These are phyloP conservation scores for Magnolia officinalis DNA, from an alignment of 164 flowering plant species.

Conservation along the genomic window DNA sequence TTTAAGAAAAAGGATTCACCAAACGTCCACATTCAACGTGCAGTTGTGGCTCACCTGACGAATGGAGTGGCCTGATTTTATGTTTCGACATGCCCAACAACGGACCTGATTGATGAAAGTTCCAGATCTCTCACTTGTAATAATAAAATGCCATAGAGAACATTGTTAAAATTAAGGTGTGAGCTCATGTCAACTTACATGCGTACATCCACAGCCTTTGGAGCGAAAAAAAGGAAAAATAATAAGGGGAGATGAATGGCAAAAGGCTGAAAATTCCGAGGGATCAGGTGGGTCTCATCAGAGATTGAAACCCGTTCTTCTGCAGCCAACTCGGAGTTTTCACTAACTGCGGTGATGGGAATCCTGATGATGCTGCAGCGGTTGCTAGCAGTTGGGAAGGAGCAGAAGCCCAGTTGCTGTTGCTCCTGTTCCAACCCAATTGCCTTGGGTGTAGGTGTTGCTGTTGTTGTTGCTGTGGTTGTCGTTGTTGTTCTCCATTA, in stretches of 20 bases:
- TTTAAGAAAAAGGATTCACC: too few relatives aligned
- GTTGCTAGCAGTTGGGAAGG: conserved; percentile 35
- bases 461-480: conserved; percentile 16
- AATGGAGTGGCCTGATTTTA: background rate
- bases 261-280: background rate
- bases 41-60: background rate
- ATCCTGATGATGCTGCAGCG: conserved; percentile 99
- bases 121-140: background rate
- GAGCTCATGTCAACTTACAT: background rate
- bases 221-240: background rate
- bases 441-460: conserved; percentile 12
- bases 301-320: conserved; percentile 25
- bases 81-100: background rate
- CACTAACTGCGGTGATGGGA: conserved; percentile 46
- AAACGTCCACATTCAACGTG: too few relatives aligned
- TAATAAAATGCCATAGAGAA: background rate
- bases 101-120: background rate
- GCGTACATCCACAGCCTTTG: background rate
- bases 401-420: conserved; percentile 9
- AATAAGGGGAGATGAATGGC: background rate
- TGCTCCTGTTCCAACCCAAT: conserved; percentile 13
- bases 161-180: background rate
- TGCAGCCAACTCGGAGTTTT: conserved; percentile 42
- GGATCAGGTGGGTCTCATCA: conserved; percentile 25
- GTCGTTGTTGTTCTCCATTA: conserved; percentile 27